Percentiles rank a stretch among this genome's conserved stretches.
Evolutionary conservation across 1,284 basidiomycete genomes (phyloP).

Genomic region (Albatrellus sp.): DNA sequence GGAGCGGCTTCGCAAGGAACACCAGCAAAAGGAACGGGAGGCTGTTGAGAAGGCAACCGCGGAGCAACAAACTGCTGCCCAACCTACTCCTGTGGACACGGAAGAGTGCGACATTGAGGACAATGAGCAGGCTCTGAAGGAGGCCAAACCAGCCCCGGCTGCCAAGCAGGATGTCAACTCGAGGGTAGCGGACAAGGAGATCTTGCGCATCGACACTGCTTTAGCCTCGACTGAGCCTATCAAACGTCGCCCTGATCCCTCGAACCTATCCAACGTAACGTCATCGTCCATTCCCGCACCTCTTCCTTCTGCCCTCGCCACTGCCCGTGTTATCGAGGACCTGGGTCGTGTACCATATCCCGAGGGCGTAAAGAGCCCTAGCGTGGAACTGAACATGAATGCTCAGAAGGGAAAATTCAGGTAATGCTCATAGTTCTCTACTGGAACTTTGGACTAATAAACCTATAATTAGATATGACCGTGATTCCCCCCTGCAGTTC

Average conservation of each 20-base stretch:
- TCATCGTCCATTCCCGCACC: conserved; percentile 30
- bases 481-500: conserved; percentile 96
- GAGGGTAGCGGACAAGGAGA: conserved; percentile 26
- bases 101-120: conserved; percentile 22
- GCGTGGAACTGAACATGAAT: conserved; percentile 74
- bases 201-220: conserved; percentile 50
- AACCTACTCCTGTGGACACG: conserved; percentile 4
- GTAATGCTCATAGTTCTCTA: conserved; percentile 23
- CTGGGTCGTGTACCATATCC: conserved; percentile 76
- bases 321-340: conserved; percentile 76
- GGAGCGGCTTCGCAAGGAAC: conserved; percentile 20
- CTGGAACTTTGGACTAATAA: background rate
- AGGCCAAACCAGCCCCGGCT: conserved; percentile 15
- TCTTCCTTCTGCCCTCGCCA: conserved; percentile 56
- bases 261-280: conserved; percentile 48
- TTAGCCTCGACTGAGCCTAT: conserved; percentile 17
- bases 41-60: conserved; percentile 20
- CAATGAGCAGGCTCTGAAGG: conserved; percentile 19
- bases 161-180: conserved; percentile 14
- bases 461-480: conserved; percentile 67
- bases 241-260: conserved; percentile 54
- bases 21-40: conserved; percentile 19
- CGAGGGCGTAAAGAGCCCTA: conserved; percentile 73
- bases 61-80: conserved; percentile 17
- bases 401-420: conserved; percentile 86